A percentile compares a stretch with the other conserved stretches of the same genome.
phyloP scores from a whole-genome alignment of 1,284 basidiomycete genomes.

The Phellopilus nigrolimitatus region DNA sequence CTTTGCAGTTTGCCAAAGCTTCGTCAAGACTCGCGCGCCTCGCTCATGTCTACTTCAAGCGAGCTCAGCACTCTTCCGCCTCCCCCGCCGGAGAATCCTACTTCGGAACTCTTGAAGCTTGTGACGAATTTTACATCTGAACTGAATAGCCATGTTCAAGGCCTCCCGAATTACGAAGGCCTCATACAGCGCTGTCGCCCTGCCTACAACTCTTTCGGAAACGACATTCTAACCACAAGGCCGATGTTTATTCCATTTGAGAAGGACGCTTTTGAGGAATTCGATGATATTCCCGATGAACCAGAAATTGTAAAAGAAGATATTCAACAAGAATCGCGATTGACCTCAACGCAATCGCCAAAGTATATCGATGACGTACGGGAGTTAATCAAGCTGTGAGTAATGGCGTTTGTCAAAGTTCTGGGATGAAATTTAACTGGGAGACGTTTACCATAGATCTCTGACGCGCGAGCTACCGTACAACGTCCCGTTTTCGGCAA shows the following conservation, averaged over 20 bases:
- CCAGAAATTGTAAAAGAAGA: conserved; percentile 8
- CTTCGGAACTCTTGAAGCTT: conserved; percentile 6
- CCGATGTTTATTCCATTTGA: conserved; percentile 8
- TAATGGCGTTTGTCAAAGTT: neutral
- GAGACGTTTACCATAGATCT: conserved; percentile 22
- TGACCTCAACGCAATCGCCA: neutral
- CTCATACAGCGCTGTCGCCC: neutral
- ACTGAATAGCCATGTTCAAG: neutral
- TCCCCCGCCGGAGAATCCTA: conserved; percentile 25
- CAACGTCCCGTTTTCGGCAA: conserved; percentile 32
- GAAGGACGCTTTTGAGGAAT: conserved; percentile 6
- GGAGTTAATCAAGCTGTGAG: conserved; percentile 31
- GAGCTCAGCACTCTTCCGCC: conserved; percentile 24
- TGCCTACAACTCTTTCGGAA: neutral
- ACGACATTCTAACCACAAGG: neutral
- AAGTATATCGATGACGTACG: conserved; percentile 32
- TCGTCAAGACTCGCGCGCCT: conserved; percentile 21
- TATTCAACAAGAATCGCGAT: conserved; percentile 1
- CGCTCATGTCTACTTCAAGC: conserved; percentile 17
- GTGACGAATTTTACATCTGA: neutral
- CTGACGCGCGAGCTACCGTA: conserved; percentile 32
- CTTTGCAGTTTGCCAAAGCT: conserved; percentile 28
- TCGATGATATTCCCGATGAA: neutral
- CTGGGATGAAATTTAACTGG: neutral
- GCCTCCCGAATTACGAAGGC: neutral